A percentile compares a stretch with the other conserved stretches of the same genome.
Evolutionary conservation across 768 basidiomycete genomes (phyloP).

Genomic region (Asterophora lycoperdoides): DNA sequence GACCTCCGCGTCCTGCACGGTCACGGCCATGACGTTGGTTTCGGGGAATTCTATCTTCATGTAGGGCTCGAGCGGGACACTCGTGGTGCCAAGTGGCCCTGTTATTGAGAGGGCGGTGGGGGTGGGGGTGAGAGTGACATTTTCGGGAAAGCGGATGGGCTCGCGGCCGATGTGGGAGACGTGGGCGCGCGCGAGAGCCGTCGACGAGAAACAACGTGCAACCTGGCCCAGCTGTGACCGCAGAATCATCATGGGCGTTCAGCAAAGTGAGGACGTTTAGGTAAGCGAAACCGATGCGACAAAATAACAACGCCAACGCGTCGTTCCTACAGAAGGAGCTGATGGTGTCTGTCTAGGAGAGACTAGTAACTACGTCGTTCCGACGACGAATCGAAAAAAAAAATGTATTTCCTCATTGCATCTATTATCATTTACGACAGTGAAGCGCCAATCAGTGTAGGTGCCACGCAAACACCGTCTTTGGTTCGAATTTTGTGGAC

Average conservation of each 20-base stretch:
- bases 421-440: constrained; percentile 56
- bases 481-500: constrained; percentile 85
- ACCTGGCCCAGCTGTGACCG: constrained; percentile 31
- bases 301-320: constrained; percentile 1
- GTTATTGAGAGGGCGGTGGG: constrained; percentile 37
- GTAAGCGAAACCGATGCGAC: neutral
- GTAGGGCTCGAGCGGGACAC: constrained; percentile 43
- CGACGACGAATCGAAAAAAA: too few relatives aligned
- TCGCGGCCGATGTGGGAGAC: constrained; percentile 64
- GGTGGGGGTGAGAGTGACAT: constrained; percentile 39
- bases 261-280: constrained; percentile 2
- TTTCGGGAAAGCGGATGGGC: constrained; percentile 45
- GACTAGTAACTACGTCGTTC: too few relatives aligned
- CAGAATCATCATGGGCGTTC: constrained; percentile 25
- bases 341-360: too few relatives aligned
- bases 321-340: too few relatives aligned
- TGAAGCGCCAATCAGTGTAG: constrained; percentile 85
- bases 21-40: constrained; percentile 35
- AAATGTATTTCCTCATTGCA: neutral
- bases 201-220: constrained; percentile 46
- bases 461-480: constrained; percentile 75
- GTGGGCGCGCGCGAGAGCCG: constrained; percentile 45
- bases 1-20: constrained; percentile 61
- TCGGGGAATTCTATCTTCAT: constrained; percentile 41
- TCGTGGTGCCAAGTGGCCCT: constrained; percentile 45